Evolutionary conservation across 2,329 filamentous ascomycete species (phyloP).

Genomic region (Geoglossum cookeanum): DNA sequence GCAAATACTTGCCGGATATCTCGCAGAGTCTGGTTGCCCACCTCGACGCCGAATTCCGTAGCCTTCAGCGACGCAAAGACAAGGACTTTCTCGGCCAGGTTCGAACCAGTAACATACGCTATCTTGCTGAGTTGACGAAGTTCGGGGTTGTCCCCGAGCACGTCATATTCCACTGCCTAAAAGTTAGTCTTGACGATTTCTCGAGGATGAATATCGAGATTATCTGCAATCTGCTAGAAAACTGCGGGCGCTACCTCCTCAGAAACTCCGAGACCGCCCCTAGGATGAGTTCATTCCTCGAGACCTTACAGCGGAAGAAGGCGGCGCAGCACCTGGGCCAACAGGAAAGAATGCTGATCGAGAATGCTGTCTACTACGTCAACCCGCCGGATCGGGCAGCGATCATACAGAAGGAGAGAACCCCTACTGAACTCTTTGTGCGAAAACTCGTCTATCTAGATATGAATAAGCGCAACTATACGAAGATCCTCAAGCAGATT

Average conservation of each 20-base stretch:
- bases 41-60: slow-evolving; percentile 90
- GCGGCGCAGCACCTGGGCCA: slow-evolving; percentile 86
- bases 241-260: slow-evolving; percentile 84
- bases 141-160: slow-evolving; percentile 97
- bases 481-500: slow-evolving; percentile 84
- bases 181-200: slow-evolving; percentile 93
- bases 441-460: slow-evolving; percentile 86
- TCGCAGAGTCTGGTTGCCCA: slow-evolving; percentile 80
- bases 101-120: slow-evolving; percentile 86
- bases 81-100: slow-evolving; percentile 95
- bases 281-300: slow-evolving; percentile 82
- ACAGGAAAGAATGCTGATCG: slow-evolving; percentile 92
- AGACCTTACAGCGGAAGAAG: slow-evolving; percentile 92
- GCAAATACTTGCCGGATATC: slow-evolving; percentile 88
- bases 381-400: slow-evolving; percentile 85
- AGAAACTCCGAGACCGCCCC: slow-evolving; percentile 85
- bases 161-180: slow-evolving; percentile 96
- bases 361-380: slow-evolving; percentile 96
- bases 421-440: slow-evolving; percentile 80
- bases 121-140: slow-evolving; percentile 90
- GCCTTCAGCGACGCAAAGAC: slow-evolving; percentile 85
- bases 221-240: slow-evolving; percentile 86
- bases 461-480: slow-evolving; percentile 83
- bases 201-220: slow-evolving; percentile 99
- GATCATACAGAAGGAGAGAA: slow-evolving; percentile 91